phyloP scores from a whole-genome alignment of 495 filamentous ascomycete genomes.

The Aspergillus panamensis region DNA sequence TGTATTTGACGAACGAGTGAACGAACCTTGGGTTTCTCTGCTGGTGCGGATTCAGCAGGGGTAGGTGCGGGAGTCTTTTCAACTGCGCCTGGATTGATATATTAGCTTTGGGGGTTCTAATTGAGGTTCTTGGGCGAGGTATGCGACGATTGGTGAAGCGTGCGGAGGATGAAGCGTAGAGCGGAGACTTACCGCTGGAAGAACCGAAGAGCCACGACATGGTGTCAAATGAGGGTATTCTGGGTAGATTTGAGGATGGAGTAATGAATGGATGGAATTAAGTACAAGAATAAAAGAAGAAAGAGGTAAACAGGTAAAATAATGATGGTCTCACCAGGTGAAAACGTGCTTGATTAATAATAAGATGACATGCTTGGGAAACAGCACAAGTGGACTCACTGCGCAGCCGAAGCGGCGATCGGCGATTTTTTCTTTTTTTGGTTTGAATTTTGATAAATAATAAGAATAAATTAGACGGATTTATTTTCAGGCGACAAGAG shows the following conservation, averaged over 20 bases:
- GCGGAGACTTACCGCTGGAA: conserved; percentile 35
- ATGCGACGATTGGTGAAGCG: no score
- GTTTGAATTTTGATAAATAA: background rate
- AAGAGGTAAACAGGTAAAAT: background rate
- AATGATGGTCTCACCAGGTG: conserved; percentile 1
- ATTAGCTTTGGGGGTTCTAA: background rate
- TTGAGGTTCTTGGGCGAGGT: background rate
- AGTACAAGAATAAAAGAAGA: background rate
- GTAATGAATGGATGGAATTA: background rate
- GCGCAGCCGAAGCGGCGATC: conserved; percentile 20
- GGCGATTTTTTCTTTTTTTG: conserved; percentile 4
- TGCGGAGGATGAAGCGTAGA: no score
- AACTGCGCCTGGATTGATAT: conserved; percentile 16
- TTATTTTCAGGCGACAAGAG: no score
- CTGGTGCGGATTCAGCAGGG: conserved; percentile 28
- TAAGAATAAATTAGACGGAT: background rate
- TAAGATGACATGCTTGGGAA: conserved; percentile 16
- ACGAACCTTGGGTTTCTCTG: conserved; percentile 56
- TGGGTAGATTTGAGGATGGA: background rate
- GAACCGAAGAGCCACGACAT: conserved; percentile 46
- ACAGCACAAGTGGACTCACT: conserved; percentile 23
- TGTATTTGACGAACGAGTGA: background rate
- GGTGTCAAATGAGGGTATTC: conserved; percentile 6
- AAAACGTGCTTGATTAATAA: conserved; percentile 32
- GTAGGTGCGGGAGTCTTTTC: conserved; percentile 27